Evolutionary conservation across 1,139 yeast genomes (phyloP).

Genomic region (Kluyveromyces marxianus): DNA sequence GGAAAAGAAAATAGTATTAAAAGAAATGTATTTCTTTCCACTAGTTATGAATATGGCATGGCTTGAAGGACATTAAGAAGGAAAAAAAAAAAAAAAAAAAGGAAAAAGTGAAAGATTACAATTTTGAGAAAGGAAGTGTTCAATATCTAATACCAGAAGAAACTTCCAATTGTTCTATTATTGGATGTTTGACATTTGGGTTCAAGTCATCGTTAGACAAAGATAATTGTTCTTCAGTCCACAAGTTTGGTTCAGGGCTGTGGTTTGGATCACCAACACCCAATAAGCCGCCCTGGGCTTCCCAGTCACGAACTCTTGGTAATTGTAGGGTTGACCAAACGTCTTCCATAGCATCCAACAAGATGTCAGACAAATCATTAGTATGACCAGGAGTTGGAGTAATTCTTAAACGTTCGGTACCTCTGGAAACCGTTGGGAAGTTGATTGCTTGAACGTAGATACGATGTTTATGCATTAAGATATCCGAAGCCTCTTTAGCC

Average conservation of each 20-base stretch:
- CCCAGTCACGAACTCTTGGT: conserved; percentile 76
- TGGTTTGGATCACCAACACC: conserved; percentile 66
- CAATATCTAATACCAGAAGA: conserved; percentile 51
- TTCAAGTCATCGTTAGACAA: conserved; percentile 57
- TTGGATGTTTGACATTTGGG: conserved; percentile 56
- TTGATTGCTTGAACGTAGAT: conserved; percentile 97
- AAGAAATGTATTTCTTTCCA: too few relatives aligned
- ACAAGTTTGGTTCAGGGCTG: conserved; percentile 45
- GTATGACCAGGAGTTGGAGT: conserved; percentile 98
- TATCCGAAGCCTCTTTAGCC: conserved; percentile 86
- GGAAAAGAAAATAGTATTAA: too few relatives aligned
- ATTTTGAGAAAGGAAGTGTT: not conserved
- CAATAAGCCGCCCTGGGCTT: conserved; percentile 70
- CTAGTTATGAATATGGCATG: too few relatives aligned
- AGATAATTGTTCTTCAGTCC: conserved; percentile 76
- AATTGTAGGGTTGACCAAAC: conserved; percentile 71
- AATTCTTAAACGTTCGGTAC: conserved; percentile 90
- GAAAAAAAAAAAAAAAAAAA: too few relatives aligned
- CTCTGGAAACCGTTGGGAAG: conserved; percentile 96
- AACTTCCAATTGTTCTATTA: conserved; percentile 52
- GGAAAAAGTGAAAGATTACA: not conserved
- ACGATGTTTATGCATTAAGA: conserved; percentile 71
- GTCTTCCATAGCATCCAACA: conserved; percentile 70
- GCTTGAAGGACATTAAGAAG: too few relatives aligned
- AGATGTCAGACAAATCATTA: conserved; percentile 63